Percentiles rank a stretch among this genome's conserved stretches.
Evolutionary conservation across 2,329 filamentous ascomycete species (phyloP).

Genomic region (Orbilia brochopaga): DNA sequence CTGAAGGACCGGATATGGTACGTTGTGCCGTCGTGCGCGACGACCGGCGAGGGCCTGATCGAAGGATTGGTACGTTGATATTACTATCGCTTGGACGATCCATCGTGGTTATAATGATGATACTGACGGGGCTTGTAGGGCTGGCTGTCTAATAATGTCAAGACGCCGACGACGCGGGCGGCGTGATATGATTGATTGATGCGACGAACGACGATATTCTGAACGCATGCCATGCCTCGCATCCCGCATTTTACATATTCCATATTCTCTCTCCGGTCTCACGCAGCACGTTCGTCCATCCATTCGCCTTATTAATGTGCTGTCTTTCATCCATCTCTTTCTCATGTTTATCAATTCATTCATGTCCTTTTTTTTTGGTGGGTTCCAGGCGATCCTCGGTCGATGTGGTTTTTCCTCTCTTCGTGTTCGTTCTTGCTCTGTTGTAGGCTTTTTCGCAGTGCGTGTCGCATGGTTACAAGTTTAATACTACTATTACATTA

Average conservation of each 20-base stretch:
- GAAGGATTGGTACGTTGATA: conserved; percentile 70
- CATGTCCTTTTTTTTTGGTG: conserved; percentile 53
- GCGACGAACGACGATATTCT: conserved; percentile 48
- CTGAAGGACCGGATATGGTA: conserved; percentile 86
- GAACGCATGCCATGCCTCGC: conserved; percentile 56
- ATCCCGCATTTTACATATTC: conserved; percentile 50
- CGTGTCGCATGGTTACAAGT: background rate
- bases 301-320: background rate
- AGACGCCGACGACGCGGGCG: conserved; percentile 60
- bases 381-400: conserved; percentile 17
- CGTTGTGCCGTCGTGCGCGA: conserved; percentile 81
- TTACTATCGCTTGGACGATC: conserved; percentile 11
- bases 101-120: conserved; percentile 48
- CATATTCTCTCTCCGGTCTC: no score
- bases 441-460: background rate
- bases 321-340: conserved; percentile 49
- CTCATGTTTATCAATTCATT: conserved; percentile 52
- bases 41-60: conserved; percentile 78
- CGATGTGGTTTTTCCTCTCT: conserved; percentile 26
- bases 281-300: no score
- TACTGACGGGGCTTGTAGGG: conserved; percentile 58
- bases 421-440: background rate
- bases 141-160: conserved; percentile 85
- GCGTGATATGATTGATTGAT: conserved; percentile 17
- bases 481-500: background rate